These are phyloP conservation scores for Diaporthe ampelina DNA, from an alignment of 2,329 filamentous ascomycete species.

Conservation along the genomic window DNA sequence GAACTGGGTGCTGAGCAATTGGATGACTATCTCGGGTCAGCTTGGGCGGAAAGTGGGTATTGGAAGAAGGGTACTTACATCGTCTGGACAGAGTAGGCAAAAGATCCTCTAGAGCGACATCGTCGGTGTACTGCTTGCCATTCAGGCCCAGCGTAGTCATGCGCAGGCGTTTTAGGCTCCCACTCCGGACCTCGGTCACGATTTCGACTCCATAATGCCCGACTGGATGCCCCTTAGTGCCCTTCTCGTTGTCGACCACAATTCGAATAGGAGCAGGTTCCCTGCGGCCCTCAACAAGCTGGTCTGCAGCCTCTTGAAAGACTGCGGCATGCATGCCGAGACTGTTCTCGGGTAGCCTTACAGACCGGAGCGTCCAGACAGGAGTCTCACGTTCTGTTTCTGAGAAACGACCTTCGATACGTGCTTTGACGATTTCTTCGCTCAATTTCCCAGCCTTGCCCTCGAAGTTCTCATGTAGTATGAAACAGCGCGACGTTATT, in stretches of 20 bases:
- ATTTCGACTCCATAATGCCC: constrained; percentile 80
- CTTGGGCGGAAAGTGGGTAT: constrained; percentile 1
- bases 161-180: constrained; percentile 64
- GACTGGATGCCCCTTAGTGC: constrained; percentile 75
- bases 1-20: constrained; percentile 79
- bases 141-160: constrained; percentile 73
- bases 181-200: constrained; percentile 72
- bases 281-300: constrained; percentile 73
- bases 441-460: constrained; percentile 81
- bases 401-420: constrained; percentile 86
- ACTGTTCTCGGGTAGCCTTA: constrained; percentile 72
- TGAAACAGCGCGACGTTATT: constrained; percentile 75
- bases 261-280: constrained; percentile 79
- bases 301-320: constrained; percentile 77
- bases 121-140: constrained; percentile 80
- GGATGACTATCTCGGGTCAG: constrained; percentile 71
- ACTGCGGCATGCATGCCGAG: constrained; percentile 75
- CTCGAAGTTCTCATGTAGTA: constrained; percentile 82
- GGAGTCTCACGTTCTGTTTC: constrained; percentile 86
- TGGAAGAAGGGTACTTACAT: constrained; percentile 62
- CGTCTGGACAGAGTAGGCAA: constrained; percentile 80
- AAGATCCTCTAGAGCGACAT: constrained; percentile 80
- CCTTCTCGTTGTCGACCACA: constrained; percentile 78
- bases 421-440: constrained; percentile 89
- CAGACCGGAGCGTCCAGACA: constrained; percentile 83